Evolutionary conservation across 2,329 filamentous ascomycete species (phyloP), one percentile per base, ranked within the genome.

Genomic region (Aspergillus viridinutans): DNA sequence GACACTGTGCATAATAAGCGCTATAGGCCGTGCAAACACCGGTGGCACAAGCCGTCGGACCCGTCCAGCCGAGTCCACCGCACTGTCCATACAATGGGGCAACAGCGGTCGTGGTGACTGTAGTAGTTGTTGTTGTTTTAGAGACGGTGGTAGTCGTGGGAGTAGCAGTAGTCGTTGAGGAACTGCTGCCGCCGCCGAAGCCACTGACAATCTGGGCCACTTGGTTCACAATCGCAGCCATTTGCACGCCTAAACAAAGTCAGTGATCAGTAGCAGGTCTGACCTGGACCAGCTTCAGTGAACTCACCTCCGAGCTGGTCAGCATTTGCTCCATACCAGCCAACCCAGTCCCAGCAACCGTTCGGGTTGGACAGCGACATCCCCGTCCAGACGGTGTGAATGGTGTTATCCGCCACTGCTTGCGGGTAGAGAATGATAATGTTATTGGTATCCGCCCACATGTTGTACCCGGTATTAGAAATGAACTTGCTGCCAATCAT

Each of bases 281-380:
- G 17, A 49, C 25, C 25, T n/a, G 2, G 4, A n/a, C 23, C 9
- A 53, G 4, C 4, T 5, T 20, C 25, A 1, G 21, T 21, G 4
- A 8, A 23, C 43, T 47, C 32, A 52, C 54, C 54, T 20, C 54
- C 54, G 5, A 25, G 58, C 23, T 63, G 61, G 25, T 63, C 60
- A 4, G 58, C 54, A 54, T 63, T 58, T 2, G 14, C 26, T 20
- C 61, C 58, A 50, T 63, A 63, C 56, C 56, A 59, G 8, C 60
- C 61, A 5, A 63, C 50, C 59, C 59, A 63, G 23, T 63, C 60
- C 61, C 61, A 62, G 50, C 61, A 63, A 5, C 54, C 60, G 25
- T 62, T 59, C 5, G 61, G 54, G 25, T 62, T 63, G 8, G 53
- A 42, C 26, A 60, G 45, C 29, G 54, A 3, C 8, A 21, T 52